phyloP scores from a whole-genome alignment of 164 flowering plant species.

The Brasenia schreberi region DNA sequence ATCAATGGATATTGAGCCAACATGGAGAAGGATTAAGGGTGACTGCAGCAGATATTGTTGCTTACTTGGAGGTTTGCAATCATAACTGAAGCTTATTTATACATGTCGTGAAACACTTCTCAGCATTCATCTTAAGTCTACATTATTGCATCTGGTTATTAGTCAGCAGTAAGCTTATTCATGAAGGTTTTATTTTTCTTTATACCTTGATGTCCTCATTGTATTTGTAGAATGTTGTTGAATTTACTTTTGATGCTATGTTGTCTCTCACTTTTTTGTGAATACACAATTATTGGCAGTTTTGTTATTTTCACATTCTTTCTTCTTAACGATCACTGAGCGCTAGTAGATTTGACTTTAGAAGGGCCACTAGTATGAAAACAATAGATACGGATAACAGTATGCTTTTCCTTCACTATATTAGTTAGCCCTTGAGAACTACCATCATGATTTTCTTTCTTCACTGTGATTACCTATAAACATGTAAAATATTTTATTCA shows the following conservation, averaged over 20 bases:
- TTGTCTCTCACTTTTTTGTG: no score
- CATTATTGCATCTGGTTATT: not conserved
- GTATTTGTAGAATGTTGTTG: not conserved
- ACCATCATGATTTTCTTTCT: no score
- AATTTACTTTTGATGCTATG: not conserved
- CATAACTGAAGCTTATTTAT: not conserved
- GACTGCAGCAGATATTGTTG: conserved; percentile 38
- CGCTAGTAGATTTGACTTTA: no score
- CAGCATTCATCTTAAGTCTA: not conserved
- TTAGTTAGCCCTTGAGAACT: no score
- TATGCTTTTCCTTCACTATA: no score
- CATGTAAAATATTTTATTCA: no score
- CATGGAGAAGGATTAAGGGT: conserved; percentile 72
- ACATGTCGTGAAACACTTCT: not conserved
- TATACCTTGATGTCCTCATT: not conserved
- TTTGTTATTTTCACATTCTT: no score
- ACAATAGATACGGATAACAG: no score
- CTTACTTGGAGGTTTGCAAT: conserved; percentile 52
- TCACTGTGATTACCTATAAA: no score
- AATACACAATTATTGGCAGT: no score
- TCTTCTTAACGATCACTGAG: no score
- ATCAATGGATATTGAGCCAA: conserved; percentile 72
- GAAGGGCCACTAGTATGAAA: no score
- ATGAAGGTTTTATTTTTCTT: not conserved
- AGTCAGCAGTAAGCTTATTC: not conserved